Base-by-base conservation (phyloP, 106 monocot genomes). In the Dendrobium catenatum region DNA sequence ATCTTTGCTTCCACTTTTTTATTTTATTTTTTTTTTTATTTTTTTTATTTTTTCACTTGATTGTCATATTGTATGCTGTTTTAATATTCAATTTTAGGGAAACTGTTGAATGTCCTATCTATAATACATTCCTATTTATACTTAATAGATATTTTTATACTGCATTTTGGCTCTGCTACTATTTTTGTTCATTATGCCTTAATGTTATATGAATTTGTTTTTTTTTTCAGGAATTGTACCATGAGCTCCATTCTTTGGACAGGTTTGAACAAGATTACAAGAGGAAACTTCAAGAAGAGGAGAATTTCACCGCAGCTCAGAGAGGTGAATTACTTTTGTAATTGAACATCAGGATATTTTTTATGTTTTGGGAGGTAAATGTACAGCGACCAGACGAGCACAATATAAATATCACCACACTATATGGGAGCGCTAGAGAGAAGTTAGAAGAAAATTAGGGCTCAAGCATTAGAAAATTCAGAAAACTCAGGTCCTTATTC, bases 191-290 rank as follows among this genome's bases (percentile, higher is more conserved):
- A 5, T 47, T 18, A 40, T 41, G 9, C 44, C 9, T 9, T 44
- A 76, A 76, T 16, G 49, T 13, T 22, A 51, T 20, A 26, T 9
- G 15, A 10, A 51, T 49, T 76, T 27, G 9, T 31, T 76, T 75
- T 42, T 81, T 55, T 80, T 43, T 56, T 56, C 84, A 99, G 98
- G 95, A 99, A 87, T 66, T 99, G 81, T 99, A 99, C 77, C 98
- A 99, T 80, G 98, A 99, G 83, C 82, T 99, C 59, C 95, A 99
- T 91, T 89, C 98, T 22, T 79, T 95, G 76, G 98, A 99, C 87
- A 95, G 95, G 91, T 90, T 99, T 87, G 93, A 95, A 46, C 93
- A 91, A 85, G 98, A 99, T 83, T 95, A 93, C 85, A 82, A 46
- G 73, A 86, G 98, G 67, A 99, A 90, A 84, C 83, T 82, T 68